Evolutionary conservation across 2,329 filamentous ascomycete species (phyloP).

Genomic region (Huntiella abstrusa): DNA sequence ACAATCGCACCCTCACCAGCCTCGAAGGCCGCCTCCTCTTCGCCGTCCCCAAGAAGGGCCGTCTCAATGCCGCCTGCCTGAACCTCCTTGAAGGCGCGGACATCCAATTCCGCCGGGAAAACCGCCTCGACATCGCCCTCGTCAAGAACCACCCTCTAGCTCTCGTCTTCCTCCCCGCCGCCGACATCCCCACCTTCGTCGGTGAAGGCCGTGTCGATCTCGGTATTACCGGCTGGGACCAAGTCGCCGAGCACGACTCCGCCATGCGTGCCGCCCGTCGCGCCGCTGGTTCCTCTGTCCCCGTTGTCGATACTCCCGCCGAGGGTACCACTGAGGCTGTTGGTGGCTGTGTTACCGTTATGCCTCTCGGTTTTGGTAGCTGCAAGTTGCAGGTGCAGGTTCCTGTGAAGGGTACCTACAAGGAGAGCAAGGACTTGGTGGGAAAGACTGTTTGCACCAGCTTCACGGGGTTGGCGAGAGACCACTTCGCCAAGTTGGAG

Average conservation of each 20-base stretch:
- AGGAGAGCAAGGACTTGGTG: conserved; percentile 55
- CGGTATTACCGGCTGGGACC: conserved; percentile 85
- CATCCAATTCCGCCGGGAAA: conserved; percentile 90
- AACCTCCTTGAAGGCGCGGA: conserved; percentile 87
- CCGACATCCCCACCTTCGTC: conserved; percentile 94
- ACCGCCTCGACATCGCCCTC: conserved; percentile 86
- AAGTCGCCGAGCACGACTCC: conserved; percentile 78
- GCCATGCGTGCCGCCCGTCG: conserved; percentile 31
- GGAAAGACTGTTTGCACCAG: conserved; percentile 91
- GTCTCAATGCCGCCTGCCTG: conserved; percentile 70
- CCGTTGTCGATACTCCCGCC: conserved; percentile 6
- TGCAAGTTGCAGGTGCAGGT: conserved; percentile 97
- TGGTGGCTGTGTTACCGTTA: conserved; percentile 60
- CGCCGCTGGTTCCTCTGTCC: conserved; percentile 21
- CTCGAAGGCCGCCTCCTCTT: conserved; percentile 86
- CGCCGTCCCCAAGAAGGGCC: conserved; percentile 97
- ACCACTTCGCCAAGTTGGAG: conserved; percentile 73
- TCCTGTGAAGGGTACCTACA: conserved; percentile 61
- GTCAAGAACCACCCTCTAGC: conserved; percentile 94
- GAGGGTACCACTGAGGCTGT: conserved; percentile 24
- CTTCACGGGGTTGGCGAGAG: conserved; percentile 67
- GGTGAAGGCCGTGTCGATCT: conserved; percentile 86
- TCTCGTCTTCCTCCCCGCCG: conserved; percentile 88
- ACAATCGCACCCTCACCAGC: conserved; percentile 26
- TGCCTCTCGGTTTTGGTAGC: conserved; percentile 76